phyloP scores from a whole-genome alignment of 768 basidiomycete genomes.

The Suillus fuscotomentosus region DNA sequence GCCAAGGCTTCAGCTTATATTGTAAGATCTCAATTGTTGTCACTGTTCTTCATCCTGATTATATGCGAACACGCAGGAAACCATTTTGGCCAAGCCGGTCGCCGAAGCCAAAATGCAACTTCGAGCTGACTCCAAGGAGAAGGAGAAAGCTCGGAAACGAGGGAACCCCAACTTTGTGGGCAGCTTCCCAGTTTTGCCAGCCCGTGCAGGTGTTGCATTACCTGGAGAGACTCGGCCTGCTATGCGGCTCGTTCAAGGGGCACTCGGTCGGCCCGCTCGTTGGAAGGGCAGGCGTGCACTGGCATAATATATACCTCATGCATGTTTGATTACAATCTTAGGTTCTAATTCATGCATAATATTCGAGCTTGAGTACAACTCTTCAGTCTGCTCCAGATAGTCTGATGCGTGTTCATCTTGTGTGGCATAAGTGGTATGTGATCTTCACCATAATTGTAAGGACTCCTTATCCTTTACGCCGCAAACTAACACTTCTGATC shows the following conservation, averaged over 20 bases:
- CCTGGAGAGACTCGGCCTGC: conserved; percentile 59
- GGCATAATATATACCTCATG: conserved; percentile 2
- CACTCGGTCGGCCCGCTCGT: conserved; percentile 35
- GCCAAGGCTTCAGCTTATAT: conserved; percentile 62
- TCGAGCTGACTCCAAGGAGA: conserved; percentile 33
- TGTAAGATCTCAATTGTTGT: conserved; percentile 42
- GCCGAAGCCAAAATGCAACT: conserved; percentile 42
- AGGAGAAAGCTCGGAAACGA: conserved; percentile 24
- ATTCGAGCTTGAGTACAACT: background rate
- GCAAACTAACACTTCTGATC: background rate
- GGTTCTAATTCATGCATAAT: background rate
- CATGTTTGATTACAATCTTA: background rate
- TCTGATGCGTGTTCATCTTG: background rate
- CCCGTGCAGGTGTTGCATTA: conserved; percentile 52
- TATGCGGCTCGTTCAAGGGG: conserved; percentile 54
- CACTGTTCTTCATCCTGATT: conserved; percentile 7
- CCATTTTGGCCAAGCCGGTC: conserved; percentile 65
- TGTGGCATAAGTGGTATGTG: background rate
- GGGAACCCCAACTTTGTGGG: conserved; percentile 18
- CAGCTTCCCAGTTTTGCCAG: conserved; percentile 21
- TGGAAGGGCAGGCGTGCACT: conserved; percentile 10
- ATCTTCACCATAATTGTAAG: background rate
- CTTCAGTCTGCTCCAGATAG: background rate
- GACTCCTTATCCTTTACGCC: background rate
- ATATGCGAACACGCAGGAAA: conserved; percentile 44